These are phyloP conservation scores for Fragilariopsis cylindrus DNA, from an alignment of 108 stramenopile species.

Conservation along the genomic window DNA sequence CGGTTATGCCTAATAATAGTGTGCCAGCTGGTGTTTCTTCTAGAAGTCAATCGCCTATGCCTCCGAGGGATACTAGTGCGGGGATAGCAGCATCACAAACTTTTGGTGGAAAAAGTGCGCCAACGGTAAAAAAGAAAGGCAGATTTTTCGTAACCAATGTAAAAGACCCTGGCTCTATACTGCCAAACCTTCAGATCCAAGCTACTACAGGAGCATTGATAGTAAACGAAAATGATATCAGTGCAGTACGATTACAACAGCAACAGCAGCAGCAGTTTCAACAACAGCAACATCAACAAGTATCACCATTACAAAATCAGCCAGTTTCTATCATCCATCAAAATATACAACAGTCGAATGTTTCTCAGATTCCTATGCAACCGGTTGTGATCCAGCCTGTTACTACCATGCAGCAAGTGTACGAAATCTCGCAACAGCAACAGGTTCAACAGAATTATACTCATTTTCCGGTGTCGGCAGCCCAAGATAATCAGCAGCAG, in stretches of 20 bases:
- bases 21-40: slow-evolving; percentile 11
- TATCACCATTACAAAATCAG: too few relatives aligned
- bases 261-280: too few relatives aligned
- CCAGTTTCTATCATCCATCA: too few relatives aligned
- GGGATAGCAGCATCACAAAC: slow-evolving; percentile 20
- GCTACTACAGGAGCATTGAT: too few relatives aligned
- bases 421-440: slow-evolving; percentile 22
- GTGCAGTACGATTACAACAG: too few relatives aligned
- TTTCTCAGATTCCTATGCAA: background rate
- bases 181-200: slow-evolving; percentile 13
- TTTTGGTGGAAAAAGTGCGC: slow-evolving; percentile 29
- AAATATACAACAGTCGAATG: too few relatives aligned
- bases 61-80: background rate
- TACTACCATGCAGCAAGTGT: slow-evolving; percentile 7
- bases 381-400: slow-evolving; percentile 17
- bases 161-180: slow-evolving; percentile 25
- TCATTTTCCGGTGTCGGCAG: slow-evolving; percentile 1
- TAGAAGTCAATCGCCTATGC: slow-evolving; percentile 11
- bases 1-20: slow-evolving; percentile 15
- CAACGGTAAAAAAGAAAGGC: slow-evolving; percentile 47
- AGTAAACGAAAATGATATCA: too few relatives aligned
- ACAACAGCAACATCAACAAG: too few relatives aligned
- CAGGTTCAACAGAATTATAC: slow-evolving; percentile 20
- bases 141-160: slow-evolving; percentile 47
- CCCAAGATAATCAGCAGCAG: slow-evolving; percentile 3